These are phyloP conservation scores for Fusarium ambrosium DNA, from an alignment of 2,329 filamentous ascomycete genomes.

Conservation along the genomic window DNA sequence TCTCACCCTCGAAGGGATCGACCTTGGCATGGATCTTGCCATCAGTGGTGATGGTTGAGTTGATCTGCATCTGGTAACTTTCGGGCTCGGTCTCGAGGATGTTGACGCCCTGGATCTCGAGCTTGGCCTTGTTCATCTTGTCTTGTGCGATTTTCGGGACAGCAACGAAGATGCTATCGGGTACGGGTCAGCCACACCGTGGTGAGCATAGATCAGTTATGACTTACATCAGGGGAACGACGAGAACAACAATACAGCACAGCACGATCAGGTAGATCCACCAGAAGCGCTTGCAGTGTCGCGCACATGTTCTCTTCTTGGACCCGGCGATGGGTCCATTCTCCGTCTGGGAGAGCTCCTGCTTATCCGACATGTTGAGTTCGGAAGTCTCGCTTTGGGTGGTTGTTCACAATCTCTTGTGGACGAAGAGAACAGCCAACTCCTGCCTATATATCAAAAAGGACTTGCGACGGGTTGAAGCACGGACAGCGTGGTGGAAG, in stretches of 20 bases:
- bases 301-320: constrained; percentile 57
- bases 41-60: constrained; percentile 67
- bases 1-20: constrained; percentile 63
- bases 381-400: not conserved
- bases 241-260: constrained; percentile 63
- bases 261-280: constrained; percentile 70
- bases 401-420: not conserved
- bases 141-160: constrained; percentile 69
- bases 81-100: constrained; percentile 61
- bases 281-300: constrained; percentile 71
- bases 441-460: not conserved
- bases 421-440: not conserved
- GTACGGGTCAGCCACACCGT: constrained; percentile 18
- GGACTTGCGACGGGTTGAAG: constrained; percentile 2
- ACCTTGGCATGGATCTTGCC: constrained; percentile 66
- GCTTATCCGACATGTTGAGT: constrained; percentile 56
- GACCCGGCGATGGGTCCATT: constrained; percentile 41
- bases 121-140: constrained; percentile 66
- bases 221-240: constrained; percentile 72
- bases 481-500: constrained; percentile 18
- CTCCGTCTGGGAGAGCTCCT: constrained; percentile 54
- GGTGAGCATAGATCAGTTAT: not conserved
- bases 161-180: constrained; percentile 66
- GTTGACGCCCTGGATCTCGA: constrained; percentile 65
- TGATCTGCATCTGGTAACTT: constrained; percentile 66